A percentile compares a stretch with the other conserved stretches of the same genome.
Evolutionary conservation across 805 yeast species (phyloP).

Genomic region (Lipomyces japonicus): DNA sequence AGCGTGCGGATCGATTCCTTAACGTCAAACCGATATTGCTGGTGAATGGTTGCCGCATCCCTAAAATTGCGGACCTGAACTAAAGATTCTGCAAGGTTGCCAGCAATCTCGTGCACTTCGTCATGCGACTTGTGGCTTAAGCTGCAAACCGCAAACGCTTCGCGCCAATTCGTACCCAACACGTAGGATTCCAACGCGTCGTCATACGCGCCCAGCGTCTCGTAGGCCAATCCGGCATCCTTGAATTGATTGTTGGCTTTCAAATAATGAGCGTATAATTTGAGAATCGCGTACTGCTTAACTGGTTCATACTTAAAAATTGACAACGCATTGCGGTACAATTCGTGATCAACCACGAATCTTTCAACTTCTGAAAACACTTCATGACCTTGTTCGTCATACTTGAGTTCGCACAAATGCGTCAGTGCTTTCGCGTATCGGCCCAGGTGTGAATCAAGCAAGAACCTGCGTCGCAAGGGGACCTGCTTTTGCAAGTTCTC

Average conservation of each 20-base stretch:
- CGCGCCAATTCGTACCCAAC: constrained; percentile 75
- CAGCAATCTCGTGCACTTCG: constrained; percentile 47
- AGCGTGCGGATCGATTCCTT: constrained; percentile 61
- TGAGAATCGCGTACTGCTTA: constrained; percentile 51
- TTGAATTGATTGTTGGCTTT: constrained; percentile 45
- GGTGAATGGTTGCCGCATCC: constrained; percentile 76
- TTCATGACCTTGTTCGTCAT: constrained; percentile 33
- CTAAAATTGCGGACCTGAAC: constrained; percentile 62
- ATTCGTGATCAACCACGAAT: constrained; percentile 63
- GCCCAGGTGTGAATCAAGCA: constrained; percentile 75
- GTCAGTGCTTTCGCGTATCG: constrained; percentile 63
- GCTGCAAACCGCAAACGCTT: constrained; percentile 64
- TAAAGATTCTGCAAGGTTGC: constrained; percentile 54
- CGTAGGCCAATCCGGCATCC: constrained; percentile 81
- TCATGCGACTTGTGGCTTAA: constrained; percentile 40
- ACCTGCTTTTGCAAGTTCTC: constrained; percentile 70
- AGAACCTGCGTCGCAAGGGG: constrained; percentile 62
- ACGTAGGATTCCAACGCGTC: constrained; percentile 69
- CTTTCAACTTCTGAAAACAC: constrained; percentile 55
- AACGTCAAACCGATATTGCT: constrained; percentile 55
- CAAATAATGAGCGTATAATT: constrained; percentile 60
- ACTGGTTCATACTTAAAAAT: constrained; percentile 55
- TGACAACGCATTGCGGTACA: constrained; percentile 65
- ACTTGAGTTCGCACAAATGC: constrained; percentile 53
- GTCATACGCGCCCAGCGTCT: constrained; percentile 53